phyloP scores from a whole-genome alignment of 192 early-diverging fungal genomes.

The Backusella australiensis region DNA sequence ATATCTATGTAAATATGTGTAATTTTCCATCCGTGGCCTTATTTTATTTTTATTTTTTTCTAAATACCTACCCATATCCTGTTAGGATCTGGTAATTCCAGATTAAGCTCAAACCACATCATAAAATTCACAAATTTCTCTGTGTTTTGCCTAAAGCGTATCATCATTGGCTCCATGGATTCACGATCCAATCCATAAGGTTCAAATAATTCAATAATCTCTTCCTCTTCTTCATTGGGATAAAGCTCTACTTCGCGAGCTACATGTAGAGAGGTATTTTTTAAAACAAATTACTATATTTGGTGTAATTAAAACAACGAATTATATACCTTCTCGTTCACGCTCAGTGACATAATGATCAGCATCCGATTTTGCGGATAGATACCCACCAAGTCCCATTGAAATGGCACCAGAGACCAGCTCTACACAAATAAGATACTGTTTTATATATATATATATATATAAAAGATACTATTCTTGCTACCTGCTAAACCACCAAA shows the following conservation, averaged over 20 bases:
- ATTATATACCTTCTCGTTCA: conserved; percentile 33
- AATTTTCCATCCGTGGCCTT: neutral
- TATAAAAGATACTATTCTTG: neutral
- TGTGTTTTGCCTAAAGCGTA: conserved; percentile 37
- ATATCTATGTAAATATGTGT: conserved; percentile 36
- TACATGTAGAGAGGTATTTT: neutral
- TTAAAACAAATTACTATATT: neutral
- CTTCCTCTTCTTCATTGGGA: conserved; percentile 51
- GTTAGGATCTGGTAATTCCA: conserved; percentile 50
- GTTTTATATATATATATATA: neutral
- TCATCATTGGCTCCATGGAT: conserved; percentile 49
- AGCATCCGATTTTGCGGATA: conserved; percentile 51
- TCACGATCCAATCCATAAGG: conserved; percentile 48
- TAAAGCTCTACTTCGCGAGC: conserved; percentile 42
- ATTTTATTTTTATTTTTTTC: neutral
- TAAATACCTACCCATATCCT: conserved; percentile 34
- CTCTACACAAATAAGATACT: conserved; percentile 23
- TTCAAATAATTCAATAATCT: conserved; percentile 57
- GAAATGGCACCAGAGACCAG: conserved; percentile 56
- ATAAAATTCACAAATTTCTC: conserved; percentile 57
- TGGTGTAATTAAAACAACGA: neutral
- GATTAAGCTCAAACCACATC: conserved; percentile 59
- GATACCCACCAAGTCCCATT: conserved; percentile 58
- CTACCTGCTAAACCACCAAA: conserved; percentile 56
- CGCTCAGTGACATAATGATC: conserved; percentile 56